These are phyloP conservation scores for Hypocrella siamensis DNA, from an alignment of 2,329 filamentous ascomycete species.

Conservation along the genomic window DNA sequence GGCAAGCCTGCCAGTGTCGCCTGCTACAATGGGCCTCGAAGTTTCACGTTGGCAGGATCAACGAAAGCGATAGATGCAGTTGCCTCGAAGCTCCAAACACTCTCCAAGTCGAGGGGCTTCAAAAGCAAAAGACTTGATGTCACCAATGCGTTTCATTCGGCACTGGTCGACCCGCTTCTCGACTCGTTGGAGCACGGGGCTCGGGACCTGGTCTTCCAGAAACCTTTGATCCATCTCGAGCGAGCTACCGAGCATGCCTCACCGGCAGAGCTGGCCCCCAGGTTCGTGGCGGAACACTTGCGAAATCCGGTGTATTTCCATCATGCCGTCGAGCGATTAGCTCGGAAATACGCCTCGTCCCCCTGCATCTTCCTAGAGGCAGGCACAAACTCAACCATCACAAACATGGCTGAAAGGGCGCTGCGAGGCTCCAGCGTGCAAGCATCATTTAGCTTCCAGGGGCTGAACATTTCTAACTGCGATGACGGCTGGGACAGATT, in stretches of 20 bases:
- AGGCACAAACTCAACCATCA: constrained; percentile 21
- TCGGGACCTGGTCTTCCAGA: constrained; percentile 1
- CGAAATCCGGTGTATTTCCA: constrained; percentile 26
- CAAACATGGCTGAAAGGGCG: constrained; percentile 15
- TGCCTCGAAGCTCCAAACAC: no score
- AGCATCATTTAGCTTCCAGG: constrained; percentile 1
- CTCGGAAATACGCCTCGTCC: constrained; percentile 10
- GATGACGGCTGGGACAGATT: constrained; percentile 6
- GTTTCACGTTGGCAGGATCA: constrained; percentile 25
- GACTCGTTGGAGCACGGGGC: constrained; percentile 11
- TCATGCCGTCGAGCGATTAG: constrained; percentile 23
- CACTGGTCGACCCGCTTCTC: constrained; percentile 20
- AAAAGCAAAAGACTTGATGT: constrained; percentile 23
- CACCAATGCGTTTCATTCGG: constrained; percentile 31
- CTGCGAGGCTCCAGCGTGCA: no score
- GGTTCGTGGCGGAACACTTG: constrained; percentile 19
- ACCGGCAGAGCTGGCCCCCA: not conserved
- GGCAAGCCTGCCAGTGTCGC: no score
- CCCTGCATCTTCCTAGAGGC: constrained; percentile 24
- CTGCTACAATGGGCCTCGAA: constrained; percentile 28
- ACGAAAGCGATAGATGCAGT: constrained; percentile 14
- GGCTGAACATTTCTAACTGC: constrained; percentile 1
- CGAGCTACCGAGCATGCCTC: constrained; percentile 1
- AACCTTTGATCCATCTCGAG: constrained; percentile 4
- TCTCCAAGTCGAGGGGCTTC: no score